Evolutionary conservation across 192 early-diverging fungal genomes (phyloP), one percentile per base, ranked within the genome.

Genomic region (Mortierella hygrophila): DNA sequence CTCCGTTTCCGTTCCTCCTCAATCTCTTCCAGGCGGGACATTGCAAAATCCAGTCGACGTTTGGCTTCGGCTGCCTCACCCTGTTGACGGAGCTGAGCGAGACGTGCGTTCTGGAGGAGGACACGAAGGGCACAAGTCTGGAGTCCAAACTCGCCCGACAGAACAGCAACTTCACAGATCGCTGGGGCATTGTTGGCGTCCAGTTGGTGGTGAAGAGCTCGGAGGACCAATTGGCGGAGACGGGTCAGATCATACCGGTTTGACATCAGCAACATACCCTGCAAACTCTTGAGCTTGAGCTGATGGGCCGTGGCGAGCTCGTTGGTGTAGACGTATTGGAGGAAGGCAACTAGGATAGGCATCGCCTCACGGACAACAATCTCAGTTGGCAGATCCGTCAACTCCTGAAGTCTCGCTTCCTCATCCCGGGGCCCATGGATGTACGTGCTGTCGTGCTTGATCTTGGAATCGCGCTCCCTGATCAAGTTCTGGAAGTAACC

Each of bases 291-390:
- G 40, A 81, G 75, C 35, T 72, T 68, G 9, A 74, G 79, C 37
- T 86, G 84, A 52, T 86, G 84, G n/a, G 72, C 29, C 3, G 84
- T 86, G 4, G 38, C 49, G 2, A 86, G 76, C 20, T 86, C 84
- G 69, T 86, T 86, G 37, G 84, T 86, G 55, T 86, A 86, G 38
- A 81, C 41, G 38, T 86, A 86, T 23, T 86, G 84, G 15, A 86
- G 65, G 68, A 86, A 86, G 18, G 63, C 84, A 11, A 86, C 84
- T 65, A 86, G 29, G 38, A 86, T 74, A 1, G 84, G 84, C 21
- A 76, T 86, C 49, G 84, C 11, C 38, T 86, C 84, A 4, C 77
- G 78, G 0, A 86, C 79, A 9, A 74, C 11, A 32, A 86, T 68
- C 52, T 80, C 79, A 0, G 70, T 26, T 0, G 41, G 72, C 3